Evolutionary conservation across 257 asterid genomes (phyloP).

Genomic region (Nyctanthes arbortristis): DNA sequence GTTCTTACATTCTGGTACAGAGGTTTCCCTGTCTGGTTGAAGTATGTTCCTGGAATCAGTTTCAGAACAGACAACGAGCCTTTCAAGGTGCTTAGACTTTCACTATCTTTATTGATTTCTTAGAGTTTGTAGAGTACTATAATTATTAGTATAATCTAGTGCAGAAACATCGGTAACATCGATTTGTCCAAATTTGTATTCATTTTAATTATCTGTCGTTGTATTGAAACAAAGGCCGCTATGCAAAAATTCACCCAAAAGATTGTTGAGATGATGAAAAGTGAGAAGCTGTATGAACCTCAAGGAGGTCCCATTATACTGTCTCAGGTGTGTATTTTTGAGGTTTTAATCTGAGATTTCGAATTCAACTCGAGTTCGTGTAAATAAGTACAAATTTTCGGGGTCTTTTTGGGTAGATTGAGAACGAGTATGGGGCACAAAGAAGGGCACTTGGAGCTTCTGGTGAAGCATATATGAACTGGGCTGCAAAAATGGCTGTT

Average conservation of each 20-base stretch:
- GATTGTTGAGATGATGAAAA: slow-evolving; percentile 68
- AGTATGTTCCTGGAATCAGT: slow-evolving; percentile 68
- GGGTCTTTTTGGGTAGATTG: slow-evolving; percentile 44
- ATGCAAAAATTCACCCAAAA: slow-evolving; percentile 62
- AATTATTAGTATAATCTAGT: not conserved
- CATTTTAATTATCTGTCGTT: slow-evolving; percentile 15
- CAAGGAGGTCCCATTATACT: slow-evolving; percentile 79
- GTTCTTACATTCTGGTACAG: slow-evolving; percentile 36
- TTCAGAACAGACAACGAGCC: slow-evolving; percentile 74
- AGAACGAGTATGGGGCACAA: slow-evolving; percentile 61
- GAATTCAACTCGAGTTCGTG: not conserved
- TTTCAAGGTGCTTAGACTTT: slow-evolving; percentile 50
- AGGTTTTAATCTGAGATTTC: not conserved
- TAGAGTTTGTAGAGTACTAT: not conserved
- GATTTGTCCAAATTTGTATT: not conserved
- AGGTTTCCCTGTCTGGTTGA: slow-evolving; percentile 83
- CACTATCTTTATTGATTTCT: not conserved
- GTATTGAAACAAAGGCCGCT: slow-evolving; percentile 40
- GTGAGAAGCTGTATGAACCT: slow-evolving; percentile 54
- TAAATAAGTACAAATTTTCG: not conserved
- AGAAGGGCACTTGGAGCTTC: slow-evolving; percentile 52
- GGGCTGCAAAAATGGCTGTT: slow-evolving; percentile 77
- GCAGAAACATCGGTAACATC: too few species aligned
- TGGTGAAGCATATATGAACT: slow-evolving; percentile 53
- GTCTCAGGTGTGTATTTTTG: slow-evolving; percentile 54